Base-by-base conservation (phyloP, 2,329 filamentous ascomycete genomes). In the Sporothrix curviconia region DNA sequence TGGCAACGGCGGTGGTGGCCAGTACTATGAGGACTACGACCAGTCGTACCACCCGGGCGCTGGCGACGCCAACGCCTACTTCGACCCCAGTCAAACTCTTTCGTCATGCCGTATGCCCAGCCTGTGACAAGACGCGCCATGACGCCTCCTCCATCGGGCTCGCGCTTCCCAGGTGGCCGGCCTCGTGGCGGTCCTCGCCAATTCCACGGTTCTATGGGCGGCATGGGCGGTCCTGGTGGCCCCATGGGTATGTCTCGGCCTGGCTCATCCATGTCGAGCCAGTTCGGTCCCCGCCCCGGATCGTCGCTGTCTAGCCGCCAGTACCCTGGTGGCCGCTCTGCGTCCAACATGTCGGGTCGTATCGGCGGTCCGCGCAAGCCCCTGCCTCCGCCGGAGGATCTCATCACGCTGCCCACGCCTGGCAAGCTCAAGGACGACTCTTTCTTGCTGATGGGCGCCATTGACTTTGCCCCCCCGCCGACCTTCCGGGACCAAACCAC, bases 41-140 rank as follows among this genome's bases (percentile, higher is more conserved):
- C 75, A 82, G 19, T 82, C 84, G 62, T 90, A 87, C 68, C 34
- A 76, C 85, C 25, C 19, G 8, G n/a, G 8, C 11, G 51, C 24
- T 47, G 82, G 79, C n/a, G 86, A 90, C 57, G 81, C 58, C 5
- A 58, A 82, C 24, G 75, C 81, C 7, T 85, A 82, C 67, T 87
- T 84, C 59, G 85, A 89, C 64, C 82, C 86, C 79, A 83, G 11
- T 80, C 78, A 34, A 85, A 85, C 65, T 79, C 85, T 19, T 92
- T 91, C 66, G 82, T 91, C 59, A 86, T 87, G 80, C 84, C 92
- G 2, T 96, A 88, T 65, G 89, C 92, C 11, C 84, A 96, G 71
- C 90, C 90, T 11, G 82, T 95, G 15, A 86, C 84, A 62, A 89
- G 92, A 65, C 89, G 92, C 66, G 92, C 92, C 54, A 96, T 97